Conservation (phyloP, 2,329 filamentous ascomycete genomes). For the Trichoderma sp. region DNA sequence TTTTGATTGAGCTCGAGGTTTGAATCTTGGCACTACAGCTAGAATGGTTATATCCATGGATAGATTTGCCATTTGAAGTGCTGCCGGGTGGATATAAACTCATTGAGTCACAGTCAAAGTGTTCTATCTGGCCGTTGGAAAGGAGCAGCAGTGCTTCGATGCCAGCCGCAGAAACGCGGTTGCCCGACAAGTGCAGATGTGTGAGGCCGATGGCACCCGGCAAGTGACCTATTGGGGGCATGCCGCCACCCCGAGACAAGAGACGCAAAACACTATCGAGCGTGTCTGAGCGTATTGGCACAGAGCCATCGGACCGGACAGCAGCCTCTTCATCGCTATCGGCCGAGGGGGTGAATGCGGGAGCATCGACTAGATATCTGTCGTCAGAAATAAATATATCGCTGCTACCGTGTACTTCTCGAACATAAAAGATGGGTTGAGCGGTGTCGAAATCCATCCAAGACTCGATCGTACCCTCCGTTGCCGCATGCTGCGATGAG, state of each 20-base stretch:
- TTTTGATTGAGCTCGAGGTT: conserved; percentile 32
- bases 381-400: conserved; percentile 43
- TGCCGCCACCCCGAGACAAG: conserved; percentile 23
- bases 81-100: conserved; percentile 27
- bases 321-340: background rate
- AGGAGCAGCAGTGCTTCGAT: conserved; percentile 43
- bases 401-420: conserved; percentile 31
- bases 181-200: conserved; percentile 53
- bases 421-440: background rate
- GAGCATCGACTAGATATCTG: conserved; percentile 49
- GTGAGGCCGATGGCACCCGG: conserved; percentile 40
- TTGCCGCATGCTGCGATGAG: background rate
- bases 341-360: conserved; percentile 28
- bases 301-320: conserved; percentile 33
- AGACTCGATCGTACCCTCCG: background rate
- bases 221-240: conserved; percentile 22
- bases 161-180: conserved; percentile 44
- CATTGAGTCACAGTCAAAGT: conserved; percentile 50
- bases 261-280: conserved; percentile 28
- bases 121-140: conserved; percentile 47
- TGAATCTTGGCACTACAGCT: background rate
- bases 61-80: background rate
- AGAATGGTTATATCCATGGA: background rate
- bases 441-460: background rate
- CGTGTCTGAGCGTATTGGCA: conserved; percentile 28